Evolutionary conservation across 805 yeast species (phyloP), one percentile per base, ranked within the genome.

Genomic region (Starmerella floricola): DNA sequence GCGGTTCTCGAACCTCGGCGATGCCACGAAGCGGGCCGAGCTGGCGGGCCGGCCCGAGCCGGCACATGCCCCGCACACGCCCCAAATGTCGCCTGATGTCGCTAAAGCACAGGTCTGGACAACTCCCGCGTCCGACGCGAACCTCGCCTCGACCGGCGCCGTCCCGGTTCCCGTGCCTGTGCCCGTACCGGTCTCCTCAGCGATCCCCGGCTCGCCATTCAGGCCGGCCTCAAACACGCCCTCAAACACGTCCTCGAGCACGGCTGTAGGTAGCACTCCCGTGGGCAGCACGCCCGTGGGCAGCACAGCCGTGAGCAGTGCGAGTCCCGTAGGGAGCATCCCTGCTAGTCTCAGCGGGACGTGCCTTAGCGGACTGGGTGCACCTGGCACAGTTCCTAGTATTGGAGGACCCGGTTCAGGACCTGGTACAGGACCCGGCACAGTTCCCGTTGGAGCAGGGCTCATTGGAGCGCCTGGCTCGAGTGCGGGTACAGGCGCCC

Each of bases 11-110:
- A 28, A 36, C 15, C 44, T 54, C 17, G 58, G 52, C 28, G 56
- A 53, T n/a, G 55, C 57, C 8, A 52, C 57, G 5, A 44, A 48
- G 19, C 46, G 40, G 10, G 54, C 48, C 13, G 54, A 46, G 40
- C 38, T 41, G 26, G 39, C 40, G 15, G 34, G 27, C 13, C 3
- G 27, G n/a, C 33, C 17, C 24, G 18, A 10, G 16, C 21, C 16
- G 31, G 21, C 19, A 6, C 8, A 4, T 17, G 41, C 20, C 29
- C 26, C 33, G 32, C 32, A 24, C 26, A 24, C 42, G 31, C 42
- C 42, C 3, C 39, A 40, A 26, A 15, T 23, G 6, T 40, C 44
- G 27, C 44, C 44, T 3, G 4, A 6, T 24, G 18, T 23, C 8
- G 8, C 31, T 16, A 15, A 15, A 6, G 4, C 26, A 8, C 27